Percentiles rank a stretch among this genome's conserved stretches.
Conservation (phyloP, 129 eudicot genomes). For the Apium graveolens region DNA sequence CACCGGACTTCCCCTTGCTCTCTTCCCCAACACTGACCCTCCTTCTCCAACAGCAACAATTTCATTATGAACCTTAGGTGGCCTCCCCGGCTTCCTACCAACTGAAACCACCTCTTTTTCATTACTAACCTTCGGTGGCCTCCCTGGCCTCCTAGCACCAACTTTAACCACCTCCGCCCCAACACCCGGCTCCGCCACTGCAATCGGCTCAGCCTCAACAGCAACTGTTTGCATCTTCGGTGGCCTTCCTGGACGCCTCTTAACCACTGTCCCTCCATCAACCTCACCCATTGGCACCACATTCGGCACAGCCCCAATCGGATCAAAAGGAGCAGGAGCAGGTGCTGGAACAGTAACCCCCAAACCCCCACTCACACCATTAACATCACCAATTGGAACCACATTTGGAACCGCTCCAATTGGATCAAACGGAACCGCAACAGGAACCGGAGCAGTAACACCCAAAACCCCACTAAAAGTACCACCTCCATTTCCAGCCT, state of each 20-base stretch:
- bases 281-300: constrained; percentile 3
- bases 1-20: constrained; percentile 42
- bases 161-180: background rate
- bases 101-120: constrained; percentile 40
- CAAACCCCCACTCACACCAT: background rate
- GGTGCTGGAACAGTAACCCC: background rate
- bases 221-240: background rate
- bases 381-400: constrained; percentile 5
- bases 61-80: constrained; percentile 23
- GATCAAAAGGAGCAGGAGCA: background rate
- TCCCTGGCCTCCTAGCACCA: background rate
- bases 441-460: background rate
- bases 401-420: background rate
- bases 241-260: constrained; percentile 8
- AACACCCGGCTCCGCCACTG: background rate
- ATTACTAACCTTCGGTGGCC: background rate
- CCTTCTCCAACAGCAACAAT: constrained; percentile 7
- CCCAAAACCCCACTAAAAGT: background rate
- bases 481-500: background rate
- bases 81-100: constrained; percentile 15
- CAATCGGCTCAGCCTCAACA: constrained; percentile 1
- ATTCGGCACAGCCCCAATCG: background rate
- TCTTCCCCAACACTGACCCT: constrained; percentile 16
- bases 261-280: background rate
- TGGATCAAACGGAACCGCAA: background rate